Conservation (phyloP, 352 stramenopile species). For the Globisporangium parvum region DNA sequence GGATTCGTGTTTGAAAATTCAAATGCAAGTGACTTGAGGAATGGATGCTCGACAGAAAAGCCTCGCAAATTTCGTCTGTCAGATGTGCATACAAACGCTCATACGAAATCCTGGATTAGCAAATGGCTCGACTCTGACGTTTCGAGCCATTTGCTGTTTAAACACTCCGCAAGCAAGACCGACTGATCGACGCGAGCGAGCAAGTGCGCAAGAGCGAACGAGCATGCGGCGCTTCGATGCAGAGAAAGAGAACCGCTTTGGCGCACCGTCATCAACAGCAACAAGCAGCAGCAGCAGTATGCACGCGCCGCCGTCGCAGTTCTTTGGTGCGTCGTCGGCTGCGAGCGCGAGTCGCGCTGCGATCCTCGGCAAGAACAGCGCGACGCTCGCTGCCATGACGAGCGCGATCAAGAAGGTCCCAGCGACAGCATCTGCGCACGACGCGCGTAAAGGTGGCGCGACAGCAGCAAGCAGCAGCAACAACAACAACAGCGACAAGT, state of each 20-base stretch:
- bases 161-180: not conserved
- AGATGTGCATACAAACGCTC: too few species aligned
- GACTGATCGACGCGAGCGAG: not conserved
- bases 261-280: not conserved
- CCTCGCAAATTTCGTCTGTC: too few species aligned
- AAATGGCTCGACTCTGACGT: too few species aligned
- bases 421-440: not conserved
- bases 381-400: constrained; percentile 7
- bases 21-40: not conserved
- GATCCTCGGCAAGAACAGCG: constrained; percentile 10
- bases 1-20: constrained; percentile 26
- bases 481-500: constrained; percentile 13
- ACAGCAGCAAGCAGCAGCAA: constrained; percentile 9
- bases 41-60: not conserved
- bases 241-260: constrained; percentile 59
- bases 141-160: too few species aligned
- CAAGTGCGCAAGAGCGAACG: too few species aligned
- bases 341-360: constrained; percentile 17
- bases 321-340: constrained; percentile 15
- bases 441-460: constrained; percentile 4
- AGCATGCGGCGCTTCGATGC: constrained; percentile 58
- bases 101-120: too few species aligned
- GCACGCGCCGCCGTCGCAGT: constrained; percentile 14
- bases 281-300: not conserved
- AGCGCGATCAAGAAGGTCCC: constrained; percentile 6